Percentiles rank a stretch among this genome's conserved stretches.
phyloP scores from a whole-genome alignment of 2,329 filamentous ascomycete genomes.

The Escovopsis sp. region DNA sequence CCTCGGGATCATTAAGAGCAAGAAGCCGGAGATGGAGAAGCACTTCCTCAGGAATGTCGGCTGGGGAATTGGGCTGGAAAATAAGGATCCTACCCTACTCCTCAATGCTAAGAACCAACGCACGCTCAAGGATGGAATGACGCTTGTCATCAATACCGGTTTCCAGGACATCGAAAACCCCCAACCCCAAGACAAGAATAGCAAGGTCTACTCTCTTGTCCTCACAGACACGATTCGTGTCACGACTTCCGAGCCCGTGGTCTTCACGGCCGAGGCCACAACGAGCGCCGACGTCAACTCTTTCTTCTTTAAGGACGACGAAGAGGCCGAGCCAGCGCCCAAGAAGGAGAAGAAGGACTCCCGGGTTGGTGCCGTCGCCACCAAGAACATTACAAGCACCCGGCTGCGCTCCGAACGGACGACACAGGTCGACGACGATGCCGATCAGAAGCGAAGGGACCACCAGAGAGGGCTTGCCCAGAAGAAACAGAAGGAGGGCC shows the following conservation, averaged over 20 bases:
- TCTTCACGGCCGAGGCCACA: constrained; percentile 88
- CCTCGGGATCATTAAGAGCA: constrained; percentile 60
- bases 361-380: constrained; percentile 71
- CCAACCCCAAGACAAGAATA: constrained; percentile 76
- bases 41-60: constrained; percentile 89
- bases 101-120: constrained; percentile 78
- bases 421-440: constrained; percentile 78
- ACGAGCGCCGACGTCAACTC: constrained; percentile 87
- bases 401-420: constrained; percentile 80
- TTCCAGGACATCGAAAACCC: constrained; percentile 82
- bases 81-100: constrained; percentile 66
- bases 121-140: constrained; percentile 90
- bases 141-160: constrained; percentile 75
- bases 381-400: constrained; percentile 90
- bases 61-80: constrained; percentile 84
- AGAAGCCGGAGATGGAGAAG: constrained; percentile 90
- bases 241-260: constrained; percentile 57
- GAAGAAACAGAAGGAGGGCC: constrained; percentile 82
- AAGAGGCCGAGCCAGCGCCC: constrained; percentile 70
- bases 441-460: constrained; percentile 70
- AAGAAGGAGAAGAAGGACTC: constrained; percentile 82
- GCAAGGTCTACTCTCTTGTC: constrained; percentile 74
- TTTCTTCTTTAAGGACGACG: constrained; percentile 97
- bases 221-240: constrained; percentile 90
- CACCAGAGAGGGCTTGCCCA: constrained; percentile 79